A percentile compares a stretch with the other conserved stretches of the same genome.
These are phyloP conservation scores for Fusarium sp. DNA, from an alignment of 2,329 filamentous ascomycete genomes.

Conservation along the genomic window DNA sequence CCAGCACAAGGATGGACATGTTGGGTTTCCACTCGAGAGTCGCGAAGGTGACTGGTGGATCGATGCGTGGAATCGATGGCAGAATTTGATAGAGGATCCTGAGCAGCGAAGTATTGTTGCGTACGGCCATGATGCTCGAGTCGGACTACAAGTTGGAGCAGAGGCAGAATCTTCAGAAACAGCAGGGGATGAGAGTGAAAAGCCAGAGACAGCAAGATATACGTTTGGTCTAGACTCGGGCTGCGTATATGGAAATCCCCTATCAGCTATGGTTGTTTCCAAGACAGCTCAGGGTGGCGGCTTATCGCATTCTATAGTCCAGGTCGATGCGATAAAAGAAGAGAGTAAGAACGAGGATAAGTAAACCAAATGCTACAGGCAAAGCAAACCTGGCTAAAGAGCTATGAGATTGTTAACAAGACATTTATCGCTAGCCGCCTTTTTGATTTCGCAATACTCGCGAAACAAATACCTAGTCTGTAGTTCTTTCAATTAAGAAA, in stretches of 20 bases:
- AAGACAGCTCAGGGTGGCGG: neutral
- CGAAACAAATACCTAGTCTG: no score
- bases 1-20: neutral
- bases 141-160: slow-evolving; percentile 63
- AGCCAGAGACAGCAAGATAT: slow-evolving; percentile 58
- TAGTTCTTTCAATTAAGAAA: no score
- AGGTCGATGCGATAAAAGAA: slow-evolving; percentile 14
- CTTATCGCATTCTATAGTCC: slow-evolving; percentile 24
- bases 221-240: slow-evolving; percentile 84
- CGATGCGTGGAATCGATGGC: slow-evolving; percentile 35
- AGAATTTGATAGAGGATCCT: slow-evolving; percentile 18
- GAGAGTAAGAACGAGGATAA: neutral
- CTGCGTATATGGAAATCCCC: slow-evolving; percentile 71
- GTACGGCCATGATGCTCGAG: slow-evolving; percentile 84
- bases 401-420: no score
- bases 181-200: neutral
- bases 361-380: no score
- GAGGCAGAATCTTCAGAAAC: neutral
- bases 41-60: slow-evolving; percentile 34
- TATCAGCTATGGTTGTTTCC: slow-evolving; percentile 33
- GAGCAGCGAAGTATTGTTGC: slow-evolving; percentile 69
- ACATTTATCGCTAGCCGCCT: no score
- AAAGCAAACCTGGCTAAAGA: no score
- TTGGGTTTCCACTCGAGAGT: slow-evolving; percentile 24
- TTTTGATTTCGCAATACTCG: no score